Evolutionary conservation across 2,329 filamentous ascomycete species (phyloP), one percentile per base, ranked within the genome.

Genomic region (Colletotrichum sublineola): DNA sequence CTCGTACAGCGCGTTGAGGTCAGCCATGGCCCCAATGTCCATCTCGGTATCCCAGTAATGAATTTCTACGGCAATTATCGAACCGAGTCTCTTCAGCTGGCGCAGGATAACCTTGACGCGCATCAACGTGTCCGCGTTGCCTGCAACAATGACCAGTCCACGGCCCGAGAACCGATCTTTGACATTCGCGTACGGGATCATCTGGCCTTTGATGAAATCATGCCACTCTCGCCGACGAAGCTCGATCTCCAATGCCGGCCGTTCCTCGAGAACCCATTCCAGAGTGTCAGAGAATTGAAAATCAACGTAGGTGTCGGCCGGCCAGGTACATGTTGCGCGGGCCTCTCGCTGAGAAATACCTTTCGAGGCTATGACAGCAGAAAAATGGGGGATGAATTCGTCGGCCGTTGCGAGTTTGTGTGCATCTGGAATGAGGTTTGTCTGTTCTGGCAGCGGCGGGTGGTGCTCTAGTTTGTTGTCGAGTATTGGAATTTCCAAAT

Each of bases 111-210:
- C 63, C 20, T 71, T 71, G 42, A 61, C 64, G 24, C 63, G 68
- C 68, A 68, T 71, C 8, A 71, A 33, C 7, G 68, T 71, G 24
- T 71, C 68, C 3, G 68, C 68, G 48, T 71, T 71, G n/a, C 68
- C 68, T 3, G 63, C 68, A 29, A 71, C 68, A 15, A 71, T 68
- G 48, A 63, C 63, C 20, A 71, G 12, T 1, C 68, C 68, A 11
- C 68, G 38, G 42, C 68, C 63, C 1, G 29, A 48, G 15, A 71
- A 71, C 6, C 56, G 63, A n/a, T 71, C 50, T 29, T 71, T 57
- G 5, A 63, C 63, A n/a, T 40, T 56, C 6, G 68, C 15, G 42
- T 71, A 71, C 18, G 68, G 63, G 18, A 71, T 68, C 63, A 71
- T 62, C 18, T 56, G 40, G 20, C 48, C 50, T 15, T 38, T 29